These are phyloP conservation scores for Diplodia seriata DNA, from an alignment of 2,329 filamentous ascomycete species.

Conservation along the genomic window DNA sequence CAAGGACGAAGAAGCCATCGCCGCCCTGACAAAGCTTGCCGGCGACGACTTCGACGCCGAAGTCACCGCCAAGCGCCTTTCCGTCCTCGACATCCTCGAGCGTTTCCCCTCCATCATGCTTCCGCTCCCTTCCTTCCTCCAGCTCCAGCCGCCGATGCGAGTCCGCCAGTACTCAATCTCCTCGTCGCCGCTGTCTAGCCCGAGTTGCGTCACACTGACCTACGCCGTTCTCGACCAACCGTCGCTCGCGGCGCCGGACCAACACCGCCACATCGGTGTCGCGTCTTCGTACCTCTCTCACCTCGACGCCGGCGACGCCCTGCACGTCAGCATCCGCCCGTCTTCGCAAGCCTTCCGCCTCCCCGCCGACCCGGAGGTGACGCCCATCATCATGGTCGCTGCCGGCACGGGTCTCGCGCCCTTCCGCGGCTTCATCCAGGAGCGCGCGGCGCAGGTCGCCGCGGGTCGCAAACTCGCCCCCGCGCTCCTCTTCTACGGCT, in stretches of 20 bases:
- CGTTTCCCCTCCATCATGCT: conserved; percentile 65
- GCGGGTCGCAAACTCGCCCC: conserved; percentile 63
- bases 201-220: conserved; percentile 67
- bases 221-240: conserved; percentile 69
- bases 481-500: conserved; percentile 71
- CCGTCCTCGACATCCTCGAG: conserved; percentile 73
- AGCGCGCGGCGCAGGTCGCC: conserved; percentile 50
- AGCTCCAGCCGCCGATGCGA: conserved; percentile 78
- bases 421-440: conserved; percentile 53
- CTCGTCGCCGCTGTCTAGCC: conserved; percentile 70
- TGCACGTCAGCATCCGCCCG: conserved; percentile 52
- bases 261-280: conserved; percentile 53
- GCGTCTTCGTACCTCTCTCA: conserved; percentile 52
- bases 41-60: conserved; percentile 47
- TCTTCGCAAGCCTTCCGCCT: conserved; percentile 54
- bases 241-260: conserved; percentile 55
- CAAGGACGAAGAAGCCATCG: conserved; percentile 57
- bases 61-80: conserved; percentile 62
- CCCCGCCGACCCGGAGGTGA: conserved; percentile 50
- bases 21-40: conserved; percentile 57
- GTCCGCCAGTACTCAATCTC: conserved; percentile 82
- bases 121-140: conserved; percentile 70
- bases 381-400: conserved; percentile 52
- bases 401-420: conserved; percentile 52
- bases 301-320: conserved; percentile 50